Conservation (phyloP, 192 early-diverging fungal species). For the Geranomyces michiganensis region DNA sequence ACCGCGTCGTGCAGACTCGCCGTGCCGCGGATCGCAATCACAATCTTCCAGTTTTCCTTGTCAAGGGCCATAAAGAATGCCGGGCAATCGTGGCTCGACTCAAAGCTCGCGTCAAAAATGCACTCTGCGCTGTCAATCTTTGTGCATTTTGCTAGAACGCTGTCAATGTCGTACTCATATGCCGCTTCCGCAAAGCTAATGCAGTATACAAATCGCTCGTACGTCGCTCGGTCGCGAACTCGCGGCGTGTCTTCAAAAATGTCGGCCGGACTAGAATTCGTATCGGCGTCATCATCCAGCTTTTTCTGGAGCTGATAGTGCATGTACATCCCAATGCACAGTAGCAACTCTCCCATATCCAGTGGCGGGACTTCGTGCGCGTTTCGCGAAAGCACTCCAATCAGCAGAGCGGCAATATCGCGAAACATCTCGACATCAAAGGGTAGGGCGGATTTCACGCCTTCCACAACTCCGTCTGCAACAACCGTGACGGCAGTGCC, state of each 20-base stretch:
- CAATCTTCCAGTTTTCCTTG: constrained; percentile 28
- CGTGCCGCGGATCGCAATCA: constrained; percentile 28
- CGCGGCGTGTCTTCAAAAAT: constrained; percentile 9
- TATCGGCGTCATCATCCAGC: constrained; percentile 7
- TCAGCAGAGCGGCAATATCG: constrained; percentile 18
- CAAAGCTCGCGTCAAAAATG: constrained; percentile 18
- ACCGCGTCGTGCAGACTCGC: constrained; percentile 30
- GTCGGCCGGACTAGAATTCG: neutral
- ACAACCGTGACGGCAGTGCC: constrained; percentile 6
- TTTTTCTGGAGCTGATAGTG: constrained; percentile 27
- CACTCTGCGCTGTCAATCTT: neutral
- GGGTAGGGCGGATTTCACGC: constrained; percentile 15
- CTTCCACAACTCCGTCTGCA: constrained; percentile 8
- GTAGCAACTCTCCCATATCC: constrained; percentile 26
- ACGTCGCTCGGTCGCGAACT: constrained; percentile 25
- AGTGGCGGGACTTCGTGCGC: constrained; percentile 27
- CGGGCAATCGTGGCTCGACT: constrained; percentile 22
- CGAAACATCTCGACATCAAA: constrained; percentile 31
- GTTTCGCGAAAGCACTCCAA: constrained; percentile 19
- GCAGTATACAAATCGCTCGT: constrained; percentile 27
- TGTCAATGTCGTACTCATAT: neutral
- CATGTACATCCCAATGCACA: constrained; percentile 32
- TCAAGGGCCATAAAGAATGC: constrained; percentile 26
- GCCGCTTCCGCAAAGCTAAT: constrained; percentile 30
- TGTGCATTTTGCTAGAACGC: constrained; percentile 7